Evolutionary conservation across 2,329 filamentous ascomycete genomes (phyloP), one percentile per base, ranked within the genome.

Genomic region (Cyphellophora europaea): DNA sequence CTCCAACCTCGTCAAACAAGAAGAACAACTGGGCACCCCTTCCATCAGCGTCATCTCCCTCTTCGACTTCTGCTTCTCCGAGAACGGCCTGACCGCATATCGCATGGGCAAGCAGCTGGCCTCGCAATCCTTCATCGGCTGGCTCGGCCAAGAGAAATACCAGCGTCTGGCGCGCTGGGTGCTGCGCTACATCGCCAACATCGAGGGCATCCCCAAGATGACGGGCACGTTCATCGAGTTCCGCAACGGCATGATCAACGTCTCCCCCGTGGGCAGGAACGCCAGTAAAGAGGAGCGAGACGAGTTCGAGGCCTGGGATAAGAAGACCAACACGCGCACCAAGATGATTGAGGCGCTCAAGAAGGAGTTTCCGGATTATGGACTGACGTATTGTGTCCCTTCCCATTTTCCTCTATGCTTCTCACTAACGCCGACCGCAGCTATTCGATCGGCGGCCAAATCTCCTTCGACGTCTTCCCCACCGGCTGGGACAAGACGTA

Each of bases 401-500:
- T 12, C 11, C 19, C 12, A 18, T 40, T 32, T 35, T 37, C 16
- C 34, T 19, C 30, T 28, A 17, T 15, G 11, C 36, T 35, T 18
- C 27, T 37, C 17, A 27, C 5, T 14, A 18, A 39, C 19, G 40
- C 41, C 33, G 2, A n/a, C 19, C 28, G 19, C 42, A 88, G 83
- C 27, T 95, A 82, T 70, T 89, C 86, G 44, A 93, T 98, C 52
- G 91, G 91, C 50, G 91, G 91, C 35, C 86, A 95, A 58, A 95
- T 98, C 63, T 95, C 88, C 41, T 98, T 98, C 61, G 91, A 98
- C 57, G 83, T 96, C 53, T 98, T 98, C 73, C 91, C 91, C 45
- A 75, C 69, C 2, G 91, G 91, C 54, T 98, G 91, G 91, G 91
- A 98, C 67, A 98, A 96, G 78, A 94, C 85, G 6, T 98, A 94